These are phyloP conservation scores for Eucalyptus albens DNA, from an alignment of 345 rosid species.

Conservation along the genomic window DNA sequence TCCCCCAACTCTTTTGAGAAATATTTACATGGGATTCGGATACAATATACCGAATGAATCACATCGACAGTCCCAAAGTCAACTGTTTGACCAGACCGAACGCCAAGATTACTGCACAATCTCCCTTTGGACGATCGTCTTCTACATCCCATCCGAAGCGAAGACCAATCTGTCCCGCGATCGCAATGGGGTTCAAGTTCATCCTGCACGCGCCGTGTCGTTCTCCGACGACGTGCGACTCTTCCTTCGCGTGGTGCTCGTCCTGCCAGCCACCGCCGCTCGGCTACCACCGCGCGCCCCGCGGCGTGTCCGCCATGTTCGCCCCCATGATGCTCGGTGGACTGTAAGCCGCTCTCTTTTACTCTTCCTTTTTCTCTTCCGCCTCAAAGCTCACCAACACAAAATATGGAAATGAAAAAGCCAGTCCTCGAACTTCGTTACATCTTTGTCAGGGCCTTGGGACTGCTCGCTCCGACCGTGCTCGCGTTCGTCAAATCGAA, in stretches of 20 bases:
- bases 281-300: background rate
- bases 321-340: background rate
- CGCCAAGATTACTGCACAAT: too few species aligned
- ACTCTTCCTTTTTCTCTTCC: background rate
- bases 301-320: background rate
- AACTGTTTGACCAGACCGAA: too few species aligned
- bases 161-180: accelerated
- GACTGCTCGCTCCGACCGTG: background rate
- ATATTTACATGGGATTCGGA: too few species aligned
- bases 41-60: too few species aligned
- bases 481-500: background rate
- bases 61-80: too few species aligned
- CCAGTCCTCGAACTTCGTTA: background rate
- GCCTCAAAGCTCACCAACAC: background rate
- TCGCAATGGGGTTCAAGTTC: too few species aligned
- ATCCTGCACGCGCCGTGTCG: too few species aligned
- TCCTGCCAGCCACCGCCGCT: background rate
- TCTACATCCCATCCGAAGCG: too few species aligned
- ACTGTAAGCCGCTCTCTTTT: background rate
- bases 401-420: background rate
- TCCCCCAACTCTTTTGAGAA: too few species aligned
- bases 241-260: background rate
- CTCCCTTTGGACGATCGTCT: too few species aligned
- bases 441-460: background rate
- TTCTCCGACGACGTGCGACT: too few species aligned